A percentile compares a stretch with the other conserved stretches of the same genome.
These are phyloP conservation scores for Hondaea fermentalgiana DNA, from an alignment of 108 stramenopile genomes.

Conservation along the genomic window DNA sequence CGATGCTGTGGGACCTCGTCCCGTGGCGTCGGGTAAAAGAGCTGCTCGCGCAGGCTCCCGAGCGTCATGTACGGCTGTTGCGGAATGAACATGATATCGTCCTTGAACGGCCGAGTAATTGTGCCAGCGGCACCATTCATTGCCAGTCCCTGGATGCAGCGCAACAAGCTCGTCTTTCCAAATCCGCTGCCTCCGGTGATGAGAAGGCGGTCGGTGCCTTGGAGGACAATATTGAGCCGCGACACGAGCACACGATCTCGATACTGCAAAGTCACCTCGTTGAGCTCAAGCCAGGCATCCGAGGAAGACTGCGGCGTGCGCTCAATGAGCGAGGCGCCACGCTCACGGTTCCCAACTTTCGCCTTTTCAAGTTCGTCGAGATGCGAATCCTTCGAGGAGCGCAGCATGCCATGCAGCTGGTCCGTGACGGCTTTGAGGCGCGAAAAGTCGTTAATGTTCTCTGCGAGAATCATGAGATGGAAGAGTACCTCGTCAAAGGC, in stretches of 20 bases:
- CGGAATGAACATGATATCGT: constrained; percentile 80
- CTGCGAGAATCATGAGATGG: constrained; percentile 1
- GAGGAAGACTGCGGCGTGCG: not conserved
- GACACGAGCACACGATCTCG: not conserved
- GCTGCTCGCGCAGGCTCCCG: constrained; percentile 73
- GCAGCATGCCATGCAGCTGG: not conserved
- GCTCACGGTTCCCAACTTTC: not conserved
- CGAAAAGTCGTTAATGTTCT: constrained; percentile 14
- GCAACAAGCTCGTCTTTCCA: constrained; percentile 70
- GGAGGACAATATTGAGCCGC: constrained; percentile 26
- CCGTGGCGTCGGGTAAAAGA: constrained; percentile 64
- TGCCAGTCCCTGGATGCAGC: constrained; percentile 87
- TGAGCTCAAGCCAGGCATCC: constrained; percentile 26
- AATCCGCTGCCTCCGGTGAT: constrained; percentile 78
- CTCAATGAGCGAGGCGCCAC: not conserved
- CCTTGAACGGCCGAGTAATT: constrained; percentile 62
- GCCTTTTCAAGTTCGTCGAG: not conserved
- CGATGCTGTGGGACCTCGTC: constrained; percentile 10
- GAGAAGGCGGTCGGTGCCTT: constrained; percentile 66
- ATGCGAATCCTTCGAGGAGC: not conserved
- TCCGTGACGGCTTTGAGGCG: constrained; percentile 3
- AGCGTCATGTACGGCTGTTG: constrained; percentile 86
- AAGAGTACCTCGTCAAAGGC: constrained; percentile 10
- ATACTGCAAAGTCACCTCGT: constrained; percentile 42
- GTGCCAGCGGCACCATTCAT: constrained; percentile 60